phyloP scores from a whole-genome alignment of 2,329 filamentous ascomycete species.

The Penicillium sp. region DNA sequence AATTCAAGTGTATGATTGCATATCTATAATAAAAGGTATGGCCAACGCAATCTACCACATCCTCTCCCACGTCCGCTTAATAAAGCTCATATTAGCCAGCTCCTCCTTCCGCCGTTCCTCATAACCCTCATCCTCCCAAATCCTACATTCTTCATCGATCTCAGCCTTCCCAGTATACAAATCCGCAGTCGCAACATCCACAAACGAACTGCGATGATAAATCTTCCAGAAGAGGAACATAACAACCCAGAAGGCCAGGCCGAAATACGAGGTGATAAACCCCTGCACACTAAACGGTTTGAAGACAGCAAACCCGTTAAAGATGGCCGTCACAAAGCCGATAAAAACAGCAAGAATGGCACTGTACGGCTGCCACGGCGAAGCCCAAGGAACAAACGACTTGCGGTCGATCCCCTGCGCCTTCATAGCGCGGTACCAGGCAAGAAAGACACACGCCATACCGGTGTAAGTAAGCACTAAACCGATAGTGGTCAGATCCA shows the following conservation, averaged over 20 bases:
- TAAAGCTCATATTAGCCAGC: constrained; percentile 31
- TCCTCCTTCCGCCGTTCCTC: constrained; percentile 29
- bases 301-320: constrained; percentile 58
- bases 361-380: constrained; percentile 64
- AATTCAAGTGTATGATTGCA: neutral
- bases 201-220: constrained; percentile 29
- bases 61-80: constrained; percentile 30
- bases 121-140: constrained; percentile 34
- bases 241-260: constrained; percentile 42
- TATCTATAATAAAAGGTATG: neutral
- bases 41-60: constrained; percentile 25
- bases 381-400: constrained; percentile 62
- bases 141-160: constrained; percentile 33
- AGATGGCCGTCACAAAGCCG: constrained; percentile 57
- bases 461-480: constrained; percentile 51
- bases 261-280: constrained; percentile 53
- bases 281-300: constrained; percentile 43
- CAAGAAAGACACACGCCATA: constrained; percentile 66
- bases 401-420: constrained; percentile 66
- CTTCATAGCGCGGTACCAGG: constrained; percentile 64
- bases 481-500: constrained; percentile 51
- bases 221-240: constrained; percentile 41
- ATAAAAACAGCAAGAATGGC: constrained; percentile 59
- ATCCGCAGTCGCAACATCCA: constrained; percentile 29
- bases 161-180: constrained; percentile 34